A percentile compares a stretch with the other conserved stretches of the same genome.
Conservation (phyloP, 106 monocot species). For the Dendrobium nobile region DNA sequence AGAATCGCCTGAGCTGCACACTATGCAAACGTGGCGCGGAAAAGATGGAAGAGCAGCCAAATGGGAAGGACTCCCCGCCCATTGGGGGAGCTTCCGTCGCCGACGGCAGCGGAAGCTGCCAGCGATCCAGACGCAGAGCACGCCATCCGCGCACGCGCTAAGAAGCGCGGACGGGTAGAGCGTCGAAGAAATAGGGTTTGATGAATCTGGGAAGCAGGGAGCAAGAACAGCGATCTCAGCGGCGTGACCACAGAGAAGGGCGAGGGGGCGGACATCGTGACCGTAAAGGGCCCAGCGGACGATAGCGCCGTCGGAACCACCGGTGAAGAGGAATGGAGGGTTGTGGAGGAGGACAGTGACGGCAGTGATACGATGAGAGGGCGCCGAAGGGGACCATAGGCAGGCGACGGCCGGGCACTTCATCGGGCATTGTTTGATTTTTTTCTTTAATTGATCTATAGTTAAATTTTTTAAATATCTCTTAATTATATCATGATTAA, state of each 20-base stretch:
- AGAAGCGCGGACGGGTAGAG: slow-evolving; percentile 23
- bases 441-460: too few species aligned
- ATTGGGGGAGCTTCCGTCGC: slow-evolving; percentile 56
- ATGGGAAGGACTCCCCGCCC: slow-evolving; percentile 44
- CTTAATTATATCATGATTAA: too few species aligned
- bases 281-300: slow-evolving; percentile 47
- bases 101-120: slow-evolving; percentile 52
- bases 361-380: slow-evolving; percentile 48
- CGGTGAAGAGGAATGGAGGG: slow-evolving; percentile 60
- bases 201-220: slow-evolving; percentile 16
- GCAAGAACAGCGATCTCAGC: slow-evolving; percentile 28
- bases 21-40: slow-evolving; percentile 36
- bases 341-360: slow-evolving; percentile 16
- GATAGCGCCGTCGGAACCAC: slow-evolving; percentile 75
- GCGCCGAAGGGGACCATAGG: slow-evolving; percentile 54
- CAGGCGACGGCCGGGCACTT: slow-evolving; percentile 68
- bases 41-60: slow-evolving; percentile 27
- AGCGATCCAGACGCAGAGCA: slow-evolving; percentile 64
- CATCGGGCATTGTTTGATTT: slow-evolving; percentile 22
- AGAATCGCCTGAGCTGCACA: slow-evolving; percentile 22
- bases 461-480: too few species aligned
- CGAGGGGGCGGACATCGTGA: slow-evolving; percentile 11
- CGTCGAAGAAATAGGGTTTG: slow-evolving; percentile 10
- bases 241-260: slow-evolving; percentile 41
- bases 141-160: slow-evolving; percentile 58